Conservation (phyloP, 176 grass and related monocot genomes). For the Zea mays region Zm-B73-REFERENCE-NAM-5.0 NC_050103.1:153940501-153941000, state of each 20-base stretch:
- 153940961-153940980: slow-evolving; percentile 1
- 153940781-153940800: slow-evolving; percentile 17
- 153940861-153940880: slow-evolving; percentile 87
- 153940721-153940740: slow-evolving; percentile 46
- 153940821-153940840: slow-evolving; percentile 81
- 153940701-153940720: slow-evolving; percentile 88
- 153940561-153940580: neutral
- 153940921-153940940: neutral
- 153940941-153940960: neutral
- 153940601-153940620: slow-evolving; percentile 80
- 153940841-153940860: slow-evolving; percentile 84
- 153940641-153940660: slow-evolving; percentile 94
- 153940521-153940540: neutral
- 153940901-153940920: slow-evolving; percentile 9
- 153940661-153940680: slow-evolving; percentile 87
- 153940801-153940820: slow-evolving; percentile 45
- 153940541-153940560: neutral
- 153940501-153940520: neutral
- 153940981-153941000: slow-evolving; percentile 10
- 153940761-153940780: slow-evolving; percentile 2
- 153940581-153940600: slow-evolving; percentile 21
- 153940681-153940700: slow-evolving; percentile 99
- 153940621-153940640: slow-evolving; percentile 98
- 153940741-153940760: slow-evolving; percentile 6
- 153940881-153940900: slow-evolving; percentile 48